A percentile compares a stretch with the other conserved stretches of the same genome.
These are phyloP conservation scores for Hansenula lynferdii DNA, from an alignment of 1,139 yeast species.

Conservation along the genomic window DNA sequence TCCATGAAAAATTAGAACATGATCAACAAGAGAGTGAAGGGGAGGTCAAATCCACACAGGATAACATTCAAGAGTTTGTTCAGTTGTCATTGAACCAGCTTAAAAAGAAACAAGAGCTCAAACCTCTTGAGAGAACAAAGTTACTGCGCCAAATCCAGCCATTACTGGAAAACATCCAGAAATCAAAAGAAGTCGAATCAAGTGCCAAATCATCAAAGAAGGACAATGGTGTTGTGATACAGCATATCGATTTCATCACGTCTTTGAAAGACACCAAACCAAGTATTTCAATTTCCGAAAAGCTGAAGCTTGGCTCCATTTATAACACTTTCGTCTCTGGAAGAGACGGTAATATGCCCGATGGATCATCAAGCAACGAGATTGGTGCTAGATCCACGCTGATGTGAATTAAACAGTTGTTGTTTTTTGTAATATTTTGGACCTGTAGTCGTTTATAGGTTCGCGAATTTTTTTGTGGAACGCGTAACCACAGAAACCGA, in stretches of 20 bases:
- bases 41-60: constrained; percentile 22
- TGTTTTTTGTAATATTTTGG: no score
- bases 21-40: constrained; percentile 31
- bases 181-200: not conserved
- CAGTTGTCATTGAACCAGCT: constrained; percentile 30
- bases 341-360: constrained; percentile 87
- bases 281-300: constrained; percentile 75
- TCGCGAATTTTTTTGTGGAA: not conserved
- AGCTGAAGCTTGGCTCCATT: constrained; percentile 53
- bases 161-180: constrained; percentile 16
- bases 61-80: constrained; percentile 28
- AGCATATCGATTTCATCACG: constrained; percentile 50
- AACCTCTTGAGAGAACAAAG: constrained; percentile 41
- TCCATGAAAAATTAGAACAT: constrained; percentile 65
- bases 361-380: constrained; percentile 76
- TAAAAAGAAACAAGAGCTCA: constrained; percentile 24
- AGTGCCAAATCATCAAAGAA: constrained; percentile 1
- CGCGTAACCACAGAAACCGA: constrained; percentile 1
- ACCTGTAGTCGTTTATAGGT: not conserved
- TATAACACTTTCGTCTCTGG: constrained; percentile 73
- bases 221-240: constrained; percentile 33
- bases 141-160: constrained; percentile 44
- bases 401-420: constrained; percentile 38
- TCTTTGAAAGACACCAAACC: constrained; percentile 80
- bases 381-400: constrained; percentile 82